Evolutionary conservation across 2,329 filamentous ascomycete genomes (phyloP).

Genomic region (Colletotrichum shisoi): DNA sequence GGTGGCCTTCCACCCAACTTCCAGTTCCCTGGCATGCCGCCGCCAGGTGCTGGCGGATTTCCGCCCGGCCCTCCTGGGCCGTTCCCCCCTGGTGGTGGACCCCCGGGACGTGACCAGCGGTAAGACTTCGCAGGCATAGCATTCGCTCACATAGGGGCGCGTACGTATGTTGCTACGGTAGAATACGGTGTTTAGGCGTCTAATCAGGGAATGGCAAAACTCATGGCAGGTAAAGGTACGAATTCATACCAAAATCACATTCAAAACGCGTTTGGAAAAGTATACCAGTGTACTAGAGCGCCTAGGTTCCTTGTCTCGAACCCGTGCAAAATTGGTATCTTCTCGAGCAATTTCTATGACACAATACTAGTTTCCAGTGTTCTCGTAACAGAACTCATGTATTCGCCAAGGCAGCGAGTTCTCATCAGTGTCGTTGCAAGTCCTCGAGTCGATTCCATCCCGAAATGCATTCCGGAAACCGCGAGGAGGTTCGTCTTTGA

Average conservation of each 20-base stretch:
- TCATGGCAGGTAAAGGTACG: constrained; percentile 29
- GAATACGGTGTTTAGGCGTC: constrained; percentile 47
- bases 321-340: constrained; percentile 30
- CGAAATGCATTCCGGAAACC: neutral
- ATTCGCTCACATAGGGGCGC: constrained; percentile 7
- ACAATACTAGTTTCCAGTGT: constrained; percentile 23
- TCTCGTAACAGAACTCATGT: constrained; percentile 24
- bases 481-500: constrained; percentile 24
- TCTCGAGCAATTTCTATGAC: constrained; percentile 33
- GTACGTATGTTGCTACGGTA: constrained; percentile 13
- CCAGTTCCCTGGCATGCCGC: constrained; percentile 57
- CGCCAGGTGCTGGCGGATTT: constrained; percentile 50
- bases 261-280: constrained; percentile 3
- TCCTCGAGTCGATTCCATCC: constrained; percentile 11
- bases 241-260: constrained; percentile 26
- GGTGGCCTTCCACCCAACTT: constrained; percentile 58
- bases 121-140: constrained; percentile 41
- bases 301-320: constrained; percentile 7
- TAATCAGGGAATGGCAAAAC: constrained; percentile 24
- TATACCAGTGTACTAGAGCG: neutral
- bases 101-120: constrained; percentile 53
- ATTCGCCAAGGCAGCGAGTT: constrained; percentile 15
- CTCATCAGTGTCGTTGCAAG: constrained; percentile 27
- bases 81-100: constrained; percentile 47
- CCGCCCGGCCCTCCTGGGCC: constrained; percentile 51